Evolutionary conservation across 768 basidiomycete genomes (phyloP), one percentile per base, ranked within the genome.

Genomic region (Neoboletus magnificus): DNA sequence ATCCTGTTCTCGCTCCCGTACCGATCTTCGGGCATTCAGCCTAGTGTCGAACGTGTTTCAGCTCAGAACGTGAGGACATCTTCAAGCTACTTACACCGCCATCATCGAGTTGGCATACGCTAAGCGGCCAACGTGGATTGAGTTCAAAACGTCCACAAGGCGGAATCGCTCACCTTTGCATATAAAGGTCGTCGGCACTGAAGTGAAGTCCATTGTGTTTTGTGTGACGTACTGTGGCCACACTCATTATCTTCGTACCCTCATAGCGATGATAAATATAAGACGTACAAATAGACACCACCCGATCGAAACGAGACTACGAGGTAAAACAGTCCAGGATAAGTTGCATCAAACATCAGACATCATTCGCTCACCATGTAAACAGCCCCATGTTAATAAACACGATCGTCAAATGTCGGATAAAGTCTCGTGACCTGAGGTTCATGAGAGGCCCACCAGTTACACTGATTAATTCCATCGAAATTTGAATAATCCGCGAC

Each of bases 331-430:
- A 5, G 0, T 18, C 11, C 3, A 3, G 7, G n/a, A 12, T 35
- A 8, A 22, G 9, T 22, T 37, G 3, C 11, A 25, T 39, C 3
- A 2, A 18, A 39, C 22, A 23, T 23, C 15, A 6, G 4, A 37
- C 48, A 48, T 4, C 6, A 8, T 15, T 36, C 22, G 7, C 29
- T 40, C 22, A 50, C 59, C 52, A 60, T 10, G 59, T 59, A 25
- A 40, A 33, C n/a, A 59, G 50, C 11, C 58, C 58, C 58, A 59
- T 50, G 35, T 60, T 59, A 1, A 60, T 25, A 12, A 60, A 60
- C 9, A 60, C 59, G 6, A 50, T 37, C 22, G 20, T 59, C 52
- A 60, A 33, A 15, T 59, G 52, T 23, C 57, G 37, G n/a, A 60
- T 6, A 30, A 36, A 53, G 11, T 60, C 59, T 16, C 5, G 46